Evolutionary conservation across 345 rosid genomes (phyloP), one percentile per base, ranked within the genome.

Genomic region (Populus ilicifolia): DNA sequence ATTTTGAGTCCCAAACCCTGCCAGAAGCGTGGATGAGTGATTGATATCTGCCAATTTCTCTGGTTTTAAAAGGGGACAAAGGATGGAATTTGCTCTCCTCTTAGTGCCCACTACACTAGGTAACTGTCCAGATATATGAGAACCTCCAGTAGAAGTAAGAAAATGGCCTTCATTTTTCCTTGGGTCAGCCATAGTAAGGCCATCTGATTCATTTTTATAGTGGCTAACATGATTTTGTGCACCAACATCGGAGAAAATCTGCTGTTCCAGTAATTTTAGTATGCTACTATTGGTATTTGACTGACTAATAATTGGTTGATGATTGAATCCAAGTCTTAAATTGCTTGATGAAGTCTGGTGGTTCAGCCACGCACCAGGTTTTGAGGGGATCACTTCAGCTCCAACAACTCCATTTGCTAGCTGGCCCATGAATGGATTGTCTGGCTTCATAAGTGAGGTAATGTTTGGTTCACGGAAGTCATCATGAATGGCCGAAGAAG

Each of bases 321-420:
- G 79, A 68, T 38, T 72, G 54, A 77, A 76, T 65, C 70, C 74
- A 77, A 80, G 67, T 77, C 77, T 73, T 23, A 76, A 80, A 76
- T 79, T 69, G 69, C 59, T 11, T 43, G 83, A 79, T 46, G 87
- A 77, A 80, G 80, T 81, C 75, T 74, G 89, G 76, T 88, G 89
- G 69, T 87, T 88, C 80, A 81, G 69, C 92, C 91, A 89, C 4
- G 75, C 74, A 67, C 82, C 84, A 1, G 84, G 85, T 79, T 85
- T 88, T 2, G 87, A 78, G 56, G 88, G 81, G 70, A 84, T 83
- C 25, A 86, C 84, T 83, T 88, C 88, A 80, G 89, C 89, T 41
- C 84, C 87, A n/a, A 54, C 70, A 74, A 43, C 81, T 62, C 80
- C 77, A 35, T 52, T 71, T 48, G 75, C 79, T 72, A 76, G 69